Evolutionary conservation across 208 protist species (phyloP), one percentile per base, ranked within the genome.

Genomic region (Balamuthia mandrillaris): DNA sequence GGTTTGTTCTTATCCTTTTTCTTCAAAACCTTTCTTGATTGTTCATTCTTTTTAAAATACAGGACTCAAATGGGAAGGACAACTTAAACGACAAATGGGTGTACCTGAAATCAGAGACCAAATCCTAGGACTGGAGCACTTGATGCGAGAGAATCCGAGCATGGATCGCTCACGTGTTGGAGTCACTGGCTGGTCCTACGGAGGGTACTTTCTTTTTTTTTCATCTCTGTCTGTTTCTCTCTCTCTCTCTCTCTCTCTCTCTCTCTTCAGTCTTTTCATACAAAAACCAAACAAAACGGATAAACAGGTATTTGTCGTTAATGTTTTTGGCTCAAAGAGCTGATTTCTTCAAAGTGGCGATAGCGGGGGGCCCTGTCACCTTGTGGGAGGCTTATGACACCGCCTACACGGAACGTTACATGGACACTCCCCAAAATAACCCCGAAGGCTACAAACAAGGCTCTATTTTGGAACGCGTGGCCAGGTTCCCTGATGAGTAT

Each of bases 391-490:
- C 21, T 10, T 90, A 90, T 31, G 81, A 90, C 27, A 61, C 82
- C 29, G 88, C 70, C 1, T 91, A 90, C n/a, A 91, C 88, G 1
- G 88, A 91, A 47, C 39, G 88, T 37, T 91, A 91, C 52, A 91
- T 91, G 88, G 42, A 81, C n/a, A 74, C 37, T 1, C 87, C 87
- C 10, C 1, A 85, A 29, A 24, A 90, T 31, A 81, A 84, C 35
- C 41, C 49, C 1, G 12, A 58, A 3, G 87, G 49, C 24, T 91
- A 91, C 47, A 21, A 86, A 45, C 37, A 42, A 21, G 63, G 60
- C 12, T 85, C 45, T 18, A 56, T 88, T 4, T 39, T 88, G 6
- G 54, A 16, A 37, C 77, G 77, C 60, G 33, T 88, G 3, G 2
- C 35, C 31, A 31, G 61, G 21, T 83, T 91, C 9, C 86, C 86